A percentile compares a stretch with the other conserved stretches of the same genome.
Conservation (phyloP, 805 yeast species). For the Dipodascus albidus region DNA sequence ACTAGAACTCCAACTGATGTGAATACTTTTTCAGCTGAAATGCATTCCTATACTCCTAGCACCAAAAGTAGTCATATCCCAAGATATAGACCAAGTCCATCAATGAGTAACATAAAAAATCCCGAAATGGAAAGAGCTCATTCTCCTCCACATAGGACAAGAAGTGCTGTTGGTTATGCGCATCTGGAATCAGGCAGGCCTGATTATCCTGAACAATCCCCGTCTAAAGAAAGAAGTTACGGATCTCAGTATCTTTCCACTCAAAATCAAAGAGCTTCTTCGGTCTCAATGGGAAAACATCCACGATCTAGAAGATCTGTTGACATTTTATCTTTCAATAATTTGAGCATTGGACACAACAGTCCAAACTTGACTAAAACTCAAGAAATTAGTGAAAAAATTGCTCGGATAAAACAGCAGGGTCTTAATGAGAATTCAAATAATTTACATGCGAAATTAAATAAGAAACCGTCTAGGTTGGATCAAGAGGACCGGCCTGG, state of each 20-base stretch:
- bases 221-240: not conserved
- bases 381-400: not conserved
- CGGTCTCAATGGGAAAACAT: not conserved
- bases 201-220: not conserved
- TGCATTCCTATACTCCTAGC: not conserved
- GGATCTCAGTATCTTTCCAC: not conserved
- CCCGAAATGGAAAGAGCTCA: not conserved
- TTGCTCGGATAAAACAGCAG: not conserved
- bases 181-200: not conserved
- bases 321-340: not conserved
- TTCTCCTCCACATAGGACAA: not conserved
- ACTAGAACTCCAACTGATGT: not conserved
- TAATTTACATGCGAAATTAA: not conserved
- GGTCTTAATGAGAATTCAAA: not conserved
- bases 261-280: not conserved
- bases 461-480: not conserved
- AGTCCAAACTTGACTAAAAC: not conserved
- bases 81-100: not conserved
- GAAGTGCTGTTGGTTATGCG: not conserved
- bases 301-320: not conserved
- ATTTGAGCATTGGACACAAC: not conserved
- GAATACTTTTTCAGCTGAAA: not conserved
- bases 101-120: not conserved
- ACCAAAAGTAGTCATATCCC: not conserved
- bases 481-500: constrained; percentile 1